Base-by-base conservation (phyloP, 129 eudicot species). In the Flaveria brownii region DNA sequence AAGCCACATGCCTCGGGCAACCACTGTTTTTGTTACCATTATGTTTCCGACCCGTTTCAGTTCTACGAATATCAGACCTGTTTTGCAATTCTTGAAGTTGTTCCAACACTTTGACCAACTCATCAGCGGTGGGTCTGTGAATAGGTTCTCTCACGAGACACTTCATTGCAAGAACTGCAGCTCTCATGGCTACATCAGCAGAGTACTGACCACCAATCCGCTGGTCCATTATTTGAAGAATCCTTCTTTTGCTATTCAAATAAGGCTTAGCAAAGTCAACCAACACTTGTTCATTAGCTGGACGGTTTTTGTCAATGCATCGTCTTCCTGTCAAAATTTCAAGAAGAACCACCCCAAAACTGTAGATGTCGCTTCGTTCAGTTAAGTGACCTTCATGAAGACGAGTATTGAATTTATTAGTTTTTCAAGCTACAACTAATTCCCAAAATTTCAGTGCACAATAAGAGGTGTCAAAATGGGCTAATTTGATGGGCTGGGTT, bases 331-430 rank as follows among this genome's bases (percentile, higher is more conserved):
- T 86, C 76, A 93, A 39, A 74, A 93, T 88, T 75, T 93, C 97
- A 0, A 93, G 88, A 43, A 93, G 86, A 49, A 93, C 98, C 39
- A 93, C 97, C 74, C 98, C 97, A 13, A 93, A 93, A 77, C 98
- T 88, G 78, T 90, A 93, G 71, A 93, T 85, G 68, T 93, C 98
- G 45, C 97, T 93, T 81, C 85, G 89, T 7, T 89, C 79, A 16
- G 98, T 93, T 68, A 93, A 72, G 72, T 91, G 98, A 70, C 98
- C 98, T 93, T 68, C 89, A 87, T 10, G 43, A 68, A 7, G 26
- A 41, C 71, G 45, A 68, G 28, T 22, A 20, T 30, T 60, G 2
- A 61, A 15, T 25, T 70, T 26, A 71, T 26, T 1, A 30, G 3
- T n/a, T 51, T 13, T 72, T 71, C 18, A 52, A 4, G 56, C 47